Base-by-base conservation (phyloP, 139 green algal genomes). In the Chlorella sp. region DNA sequence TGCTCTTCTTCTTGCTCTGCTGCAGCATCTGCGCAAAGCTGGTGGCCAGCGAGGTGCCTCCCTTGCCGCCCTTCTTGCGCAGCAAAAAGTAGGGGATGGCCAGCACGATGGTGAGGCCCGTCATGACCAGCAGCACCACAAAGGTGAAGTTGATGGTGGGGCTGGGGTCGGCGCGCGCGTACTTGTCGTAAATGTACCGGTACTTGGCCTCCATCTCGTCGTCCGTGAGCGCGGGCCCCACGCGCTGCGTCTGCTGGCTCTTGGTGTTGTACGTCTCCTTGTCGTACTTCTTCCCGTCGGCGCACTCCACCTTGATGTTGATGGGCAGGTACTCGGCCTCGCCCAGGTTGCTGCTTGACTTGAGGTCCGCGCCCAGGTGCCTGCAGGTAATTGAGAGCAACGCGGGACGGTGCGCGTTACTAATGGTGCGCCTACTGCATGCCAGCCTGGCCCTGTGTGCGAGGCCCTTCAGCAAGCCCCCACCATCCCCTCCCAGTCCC, bases 71-170 rank as follows among this genome's bases (percentile, higher is more conserved):
- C 64, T 71, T 75, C 69, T 83, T 81, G 34, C 72, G 62, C 1
- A 86, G 75, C 49, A 89, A 33, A 49, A 89, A 78, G 76, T 89
- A 89, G 0, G 84, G 84, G 26, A 89, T 89, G 2, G 80, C 84
- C 31, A 89, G 67, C 32, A 89, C 79, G 31, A 86, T 84, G 0
- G 78, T 83, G 4, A 89, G 72, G 5, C 84, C 84, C 1, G 74
- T 76, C 81, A 89, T 80, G 20, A 88, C 79, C 10, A 88, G 68
- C 59, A 89, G 74, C 34, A 87, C 72, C 26, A 89, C 79, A 73
- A 89, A 85, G 1, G 73, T 82, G 74, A 86, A 85, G 74, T 87
- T 87, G 30, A 89, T 74, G 26, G 77, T 80, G 20, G 81, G 84
- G 73, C 73, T 83, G 55, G 83, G 83, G 1, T 88, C 83, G 2